A percentile compares a stretch with the other conserved stretches of the same genome.
Evolutionary conservation across 78 protist genomes (phyloP).

Genomic region (Dictyostelium firmibasis): DNA sequence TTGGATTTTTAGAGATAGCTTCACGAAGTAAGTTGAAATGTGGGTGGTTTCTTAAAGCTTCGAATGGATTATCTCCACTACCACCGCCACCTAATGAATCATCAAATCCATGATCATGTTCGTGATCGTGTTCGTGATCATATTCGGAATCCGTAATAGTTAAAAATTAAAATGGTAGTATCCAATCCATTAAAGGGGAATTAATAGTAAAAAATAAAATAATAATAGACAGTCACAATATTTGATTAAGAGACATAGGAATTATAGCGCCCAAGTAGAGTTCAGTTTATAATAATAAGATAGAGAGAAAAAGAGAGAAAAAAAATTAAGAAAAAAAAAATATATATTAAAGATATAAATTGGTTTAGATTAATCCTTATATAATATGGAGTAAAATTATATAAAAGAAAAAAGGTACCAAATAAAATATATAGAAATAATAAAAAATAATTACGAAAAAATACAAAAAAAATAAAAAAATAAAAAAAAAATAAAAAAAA

Average conservation of each 20-base stretch:
- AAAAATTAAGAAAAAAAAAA: background rate
- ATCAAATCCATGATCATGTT: conserved; percentile 27
- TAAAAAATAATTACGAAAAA: background rate
- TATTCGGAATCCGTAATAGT: background rate
- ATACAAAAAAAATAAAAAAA: background rate
- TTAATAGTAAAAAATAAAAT: background rate
- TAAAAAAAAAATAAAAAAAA: background rate
- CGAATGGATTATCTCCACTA: conserved; percentile 38
- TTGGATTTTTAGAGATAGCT: conserved; percentile 76
- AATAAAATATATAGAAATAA: background rate
- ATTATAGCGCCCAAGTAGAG: background rate
- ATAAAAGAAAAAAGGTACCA: background rate
- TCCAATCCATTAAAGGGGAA: background rate
- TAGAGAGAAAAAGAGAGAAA: background rate
- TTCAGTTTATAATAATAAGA: too few species aligned
- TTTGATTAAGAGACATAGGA: background rate
- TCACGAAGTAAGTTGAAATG: conserved; percentile 75
- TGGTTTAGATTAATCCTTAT: conserved; percentile 5
- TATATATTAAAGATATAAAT: background rate
- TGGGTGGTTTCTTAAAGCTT: conserved; percentile 74
- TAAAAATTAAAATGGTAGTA: conserved; percentile 1
- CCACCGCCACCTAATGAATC: conserved; percentile 43
- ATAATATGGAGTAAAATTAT: background rate
- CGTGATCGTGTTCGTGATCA: conserved; percentile 23
- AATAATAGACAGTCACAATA: background rate